These are phyloP conservation scores for Globisporangium irregulare DNA, from an alignment of 352 stramenopile genomes.

Conservation along the genomic window DNA sequence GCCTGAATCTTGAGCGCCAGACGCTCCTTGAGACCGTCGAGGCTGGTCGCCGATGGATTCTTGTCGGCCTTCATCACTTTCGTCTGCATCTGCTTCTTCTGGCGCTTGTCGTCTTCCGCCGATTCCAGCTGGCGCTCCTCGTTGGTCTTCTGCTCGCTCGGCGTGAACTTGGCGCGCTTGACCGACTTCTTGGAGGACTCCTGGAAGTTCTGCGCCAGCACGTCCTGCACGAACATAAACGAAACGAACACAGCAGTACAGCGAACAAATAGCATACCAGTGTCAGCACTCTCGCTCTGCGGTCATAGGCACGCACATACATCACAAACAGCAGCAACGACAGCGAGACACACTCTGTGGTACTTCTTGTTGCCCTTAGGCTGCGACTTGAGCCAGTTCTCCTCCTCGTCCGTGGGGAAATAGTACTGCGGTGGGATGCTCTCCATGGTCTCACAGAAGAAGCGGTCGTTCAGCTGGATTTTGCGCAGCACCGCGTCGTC, in stretches of 20 bases:
- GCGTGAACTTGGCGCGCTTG: slow-evolving; percentile 76
- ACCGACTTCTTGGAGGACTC: slow-evolving; percentile 54
- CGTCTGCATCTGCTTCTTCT: slow-evolving; percentile 33
- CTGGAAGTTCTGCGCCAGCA: slow-evolving; percentile 51
- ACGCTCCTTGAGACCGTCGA: slow-evolving; percentile 65
- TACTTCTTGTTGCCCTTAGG: slow-evolving; percentile 66
- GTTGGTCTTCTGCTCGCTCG: slow-evolving; percentile 61
- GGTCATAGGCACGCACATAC: background rate
- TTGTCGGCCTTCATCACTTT: slow-evolving; percentile 35
- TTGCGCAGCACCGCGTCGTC: slow-evolving; percentile 13
- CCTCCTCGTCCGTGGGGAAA: slow-evolving; percentile 73
- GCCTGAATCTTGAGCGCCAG: slow-evolving; percentile 68
- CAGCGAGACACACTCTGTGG: slow-evolving; percentile 45
- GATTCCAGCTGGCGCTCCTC: slow-evolving; percentile 47
- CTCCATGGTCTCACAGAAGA: slow-evolving; percentile 78
- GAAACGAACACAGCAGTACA: background rate
- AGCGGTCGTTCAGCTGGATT: slow-evolving; percentile 49
- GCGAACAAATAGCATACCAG: too few species aligned
- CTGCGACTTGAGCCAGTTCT: slow-evolving; percentile 69
- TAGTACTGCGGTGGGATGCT: slow-evolving; percentile 73
- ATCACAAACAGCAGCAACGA: background rate
- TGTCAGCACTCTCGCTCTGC: background rate
- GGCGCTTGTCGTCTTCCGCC: slow-evolving; percentile 44
- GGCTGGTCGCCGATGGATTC: slow-evolving; percentile 35
- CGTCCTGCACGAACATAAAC: slow-evolving; percentile 28